phyloP scores from a whole-genome alignment of 1,284 basidiomycete genomes.

The Boletus sp. region DNA sequence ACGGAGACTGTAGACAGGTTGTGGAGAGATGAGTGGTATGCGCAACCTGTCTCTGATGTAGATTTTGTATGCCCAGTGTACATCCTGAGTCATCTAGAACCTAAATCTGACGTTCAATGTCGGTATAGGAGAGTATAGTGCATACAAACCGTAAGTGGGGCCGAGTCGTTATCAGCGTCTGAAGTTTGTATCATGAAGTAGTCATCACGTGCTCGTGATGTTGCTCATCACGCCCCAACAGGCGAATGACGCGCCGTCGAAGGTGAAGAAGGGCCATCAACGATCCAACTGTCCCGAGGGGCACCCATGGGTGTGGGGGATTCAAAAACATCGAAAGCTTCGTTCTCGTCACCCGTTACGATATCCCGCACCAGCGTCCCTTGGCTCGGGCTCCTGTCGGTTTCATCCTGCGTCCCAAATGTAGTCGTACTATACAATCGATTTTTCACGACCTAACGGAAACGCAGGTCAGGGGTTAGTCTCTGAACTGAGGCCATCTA shows the following conservation, averaged over 20 bases:
- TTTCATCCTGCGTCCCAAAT: conserved; percentile 32
- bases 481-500: background rate
- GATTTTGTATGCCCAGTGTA: background rate
- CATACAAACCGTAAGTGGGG: conserved; percentile 17
- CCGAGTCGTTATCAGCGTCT: too few species aligned
- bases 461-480: background rate
- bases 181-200: background rate
- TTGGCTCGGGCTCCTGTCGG: conserved; percentile 11
- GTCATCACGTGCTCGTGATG: background rate
- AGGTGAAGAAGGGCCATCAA: conserved; percentile 1
- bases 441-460: conserved; percentile 37
- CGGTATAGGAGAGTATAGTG: background rate
- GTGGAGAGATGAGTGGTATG: background rate
- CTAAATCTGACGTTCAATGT: conserved; percentile 3
- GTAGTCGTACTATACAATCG: conserved; percentile 39
- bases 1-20: background rate
- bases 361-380: conserved; percentile 11
- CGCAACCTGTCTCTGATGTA: background rate
- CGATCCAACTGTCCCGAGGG: conserved; percentile 14
- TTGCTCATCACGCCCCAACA: background rate
- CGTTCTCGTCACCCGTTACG: conserved; percentile 3
- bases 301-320: background rate
- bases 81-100: conserved; percentile 10
- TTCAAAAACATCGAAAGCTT: conserved; percentile 14
- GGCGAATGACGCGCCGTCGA: background rate